phyloP scores from a whole-genome alignment of 495 filamentous ascomycete genomes.

The Lasiosphaeria miniovina region DNA sequence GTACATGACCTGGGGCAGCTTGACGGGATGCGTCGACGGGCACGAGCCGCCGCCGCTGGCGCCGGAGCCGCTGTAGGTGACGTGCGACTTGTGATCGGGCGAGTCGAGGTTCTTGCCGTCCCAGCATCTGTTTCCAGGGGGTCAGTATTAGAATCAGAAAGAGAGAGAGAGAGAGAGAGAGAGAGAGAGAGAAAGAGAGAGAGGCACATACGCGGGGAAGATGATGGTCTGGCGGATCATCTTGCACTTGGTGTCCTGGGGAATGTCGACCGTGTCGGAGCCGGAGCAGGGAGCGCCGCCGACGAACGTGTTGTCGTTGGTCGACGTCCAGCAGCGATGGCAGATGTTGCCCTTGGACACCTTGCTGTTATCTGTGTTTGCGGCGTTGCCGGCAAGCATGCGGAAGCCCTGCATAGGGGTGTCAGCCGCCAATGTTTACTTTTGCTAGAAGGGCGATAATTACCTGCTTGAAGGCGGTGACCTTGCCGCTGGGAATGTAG shows the following conservation, averaged over 20 bases:
- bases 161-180: neutral
- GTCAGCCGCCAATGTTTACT: constrained; percentile 30
- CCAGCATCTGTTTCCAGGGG: constrained; percentile 43
- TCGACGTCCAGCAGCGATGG: constrained; percentile 53
- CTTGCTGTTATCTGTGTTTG: constrained; percentile 46
- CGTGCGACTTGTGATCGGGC: constrained; percentile 62
- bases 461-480: constrained; percentile 55
- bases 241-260: constrained; percentile 46
- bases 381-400: constrained; percentile 49
- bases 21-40: constrained; percentile 60
- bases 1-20: constrained; percentile 65
- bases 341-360: constrained; percentile 53
- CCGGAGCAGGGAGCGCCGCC: constrained; percentile 47
- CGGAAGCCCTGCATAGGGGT: constrained; percentile 56
- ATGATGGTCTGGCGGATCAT: constrained; percentile 60
- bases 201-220: constrained; percentile 49
- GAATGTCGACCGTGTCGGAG: constrained; percentile 57
- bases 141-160: constrained; percentile 12
- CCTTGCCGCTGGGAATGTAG: constrained; percentile 45
- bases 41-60: constrained; percentile 56
- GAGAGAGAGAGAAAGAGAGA: neutral
- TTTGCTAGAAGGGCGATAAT: constrained; percentile 26
- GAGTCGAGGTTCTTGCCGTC: constrained; percentile 55
- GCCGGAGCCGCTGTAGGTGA: constrained; percentile 54
- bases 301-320: constrained; percentile 43